Evolutionary conservation across 352 stramenopile species (phyloP), one percentile per base, ranked within the genome.

Genomic region (Pilasporangium apinafurcum): DNA sequence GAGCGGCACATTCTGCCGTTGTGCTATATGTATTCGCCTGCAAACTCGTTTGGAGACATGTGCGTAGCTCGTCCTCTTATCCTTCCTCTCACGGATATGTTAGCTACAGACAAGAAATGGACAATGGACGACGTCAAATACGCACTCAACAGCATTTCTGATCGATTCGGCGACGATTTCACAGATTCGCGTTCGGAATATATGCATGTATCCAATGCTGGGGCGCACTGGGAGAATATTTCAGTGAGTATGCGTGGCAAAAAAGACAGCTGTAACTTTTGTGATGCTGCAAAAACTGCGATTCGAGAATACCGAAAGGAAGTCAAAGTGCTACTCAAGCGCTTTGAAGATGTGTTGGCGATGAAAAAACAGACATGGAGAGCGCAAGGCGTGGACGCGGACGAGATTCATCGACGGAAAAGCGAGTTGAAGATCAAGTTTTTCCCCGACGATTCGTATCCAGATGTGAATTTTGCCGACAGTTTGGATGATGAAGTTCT

Each of bases 151-250:
- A 37, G 48, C 1, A 36, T 51, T 28, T 58, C 36, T 40, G 48
- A 63, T 40, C 40, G 56, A 8, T 41, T 79, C 8, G 63, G 66
- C 28, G 59, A 73, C 39, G 47, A 73, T 20, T 76, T 76, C 33
- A 51, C 51, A 2, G 53, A 45, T 6, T 25, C 53, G 0, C 33
- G 42, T 16, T 47, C 38, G 2, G 55, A 62, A 22, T 80, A 71
- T 31, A 37, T 59, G 28, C 58, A 72, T 32, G 68, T 80, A 7
- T 80, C 68, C 10, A 64, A 80, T 36, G 38, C 76, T 20, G 68
- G 68, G 5, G 65, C 70, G 32, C 68, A 80, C 47, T 80, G 68
- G 68, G 68, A 80, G 39, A 62, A 44, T n/a, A 71, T 68, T 33
- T 16, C 24, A 2, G 49, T 59, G 24, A 36, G 21, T 7, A 61